Percentiles rank a stretch among this genome's conserved stretches.
phyloP scores from a whole-genome alignment of 2,329 filamentous ascomycete genomes.

The Trichoderma sp. region DNA sequence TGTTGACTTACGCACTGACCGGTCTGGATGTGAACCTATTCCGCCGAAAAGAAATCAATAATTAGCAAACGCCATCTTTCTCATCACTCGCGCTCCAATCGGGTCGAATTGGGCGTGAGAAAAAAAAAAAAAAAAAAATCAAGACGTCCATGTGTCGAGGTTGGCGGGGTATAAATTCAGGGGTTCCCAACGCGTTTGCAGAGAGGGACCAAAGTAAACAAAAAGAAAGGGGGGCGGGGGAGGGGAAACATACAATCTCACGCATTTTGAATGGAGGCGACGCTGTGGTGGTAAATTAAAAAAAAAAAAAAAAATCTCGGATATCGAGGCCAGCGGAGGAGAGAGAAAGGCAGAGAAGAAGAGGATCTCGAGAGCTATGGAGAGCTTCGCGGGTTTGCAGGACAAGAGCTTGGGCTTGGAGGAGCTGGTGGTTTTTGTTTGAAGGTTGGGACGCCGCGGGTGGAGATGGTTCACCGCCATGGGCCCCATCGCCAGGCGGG shows the following conservation, averaged over 20 bases:
- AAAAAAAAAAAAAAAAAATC: slow-evolving; percentile 10
- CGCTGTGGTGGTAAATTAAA: slow-evolving; percentile 33
- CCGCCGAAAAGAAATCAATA: slow-evolving; percentile 48
- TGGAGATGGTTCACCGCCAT: slow-evolving; percentile 34
- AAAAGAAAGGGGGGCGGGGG: background rate
- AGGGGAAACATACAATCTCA: slow-evolving; percentile 64
- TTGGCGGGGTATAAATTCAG: slow-evolving; percentile 42
- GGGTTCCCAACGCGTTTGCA: slow-evolving; percentile 44
- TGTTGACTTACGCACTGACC: slow-evolving; percentile 84
- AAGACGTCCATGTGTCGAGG: background rate
- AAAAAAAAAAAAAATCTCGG: slow-evolving; percentile 14
- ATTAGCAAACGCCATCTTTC: slow-evolving; percentile 53
- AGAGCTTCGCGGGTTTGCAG: slow-evolving; percentile 39
- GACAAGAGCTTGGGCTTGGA: slow-evolving; percentile 23
- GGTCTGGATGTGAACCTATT: slow-evolving; percentile 98
- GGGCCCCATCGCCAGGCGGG: slow-evolving; percentile 26
- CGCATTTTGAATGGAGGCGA: slow-evolving; percentile 56
- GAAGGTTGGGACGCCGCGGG: slow-evolving; percentile 7
- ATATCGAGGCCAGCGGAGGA: slow-evolving; percentile 21
- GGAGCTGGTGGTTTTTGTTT: slow-evolving; percentile 24
- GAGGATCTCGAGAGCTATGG: slow-evolving; percentile 38
- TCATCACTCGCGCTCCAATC: background rate
- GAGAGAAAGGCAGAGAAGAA: slow-evolving; percentile 23
- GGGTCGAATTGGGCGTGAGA: slow-evolving; percentile 6
- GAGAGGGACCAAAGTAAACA: slow-evolving; percentile 27